Percentiles rank a stretch among this genome's conserved stretches.
These are phyloP conservation scores for Epichloe gansuensis DNA, from an alignment of 2,329 filamentous ascomycete species.

Conservation along the genomic window DNA sequence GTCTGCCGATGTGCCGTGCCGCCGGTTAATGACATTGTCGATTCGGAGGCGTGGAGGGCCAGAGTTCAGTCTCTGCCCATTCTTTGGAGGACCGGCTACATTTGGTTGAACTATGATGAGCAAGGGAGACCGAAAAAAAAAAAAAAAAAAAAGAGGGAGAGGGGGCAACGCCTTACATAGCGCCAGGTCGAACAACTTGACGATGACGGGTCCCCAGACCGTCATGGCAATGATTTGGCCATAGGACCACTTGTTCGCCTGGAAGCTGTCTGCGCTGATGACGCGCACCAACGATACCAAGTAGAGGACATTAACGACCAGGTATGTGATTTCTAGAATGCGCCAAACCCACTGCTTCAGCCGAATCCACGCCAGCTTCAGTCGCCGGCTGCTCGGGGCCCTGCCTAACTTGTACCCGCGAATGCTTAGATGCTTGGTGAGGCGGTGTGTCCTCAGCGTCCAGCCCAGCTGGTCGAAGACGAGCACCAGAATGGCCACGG, in stretches of 20 bases:
- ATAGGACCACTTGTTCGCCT: constrained; percentile 23
- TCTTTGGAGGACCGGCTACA: constrained; percentile 25
- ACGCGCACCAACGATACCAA: constrained; percentile 24
- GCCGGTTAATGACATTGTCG: constrained; percentile 26
- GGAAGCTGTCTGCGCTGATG: constrained; percentile 24
- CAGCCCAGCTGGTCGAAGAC: constrained; percentile 23
- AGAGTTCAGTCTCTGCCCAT: constrained; percentile 22
- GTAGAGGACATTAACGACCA: constrained; percentile 27
- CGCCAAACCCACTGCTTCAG: constrained; percentile 23
- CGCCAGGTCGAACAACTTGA: constrained; percentile 26
- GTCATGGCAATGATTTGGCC: constrained; percentile 29
- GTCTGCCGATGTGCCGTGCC: constrained; percentile 11
- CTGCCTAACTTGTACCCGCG: constrained; percentile 20
- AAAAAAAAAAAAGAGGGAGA: too few species aligned
- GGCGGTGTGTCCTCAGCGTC: constrained; percentile 23
- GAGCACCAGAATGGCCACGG: constrained; percentile 22
- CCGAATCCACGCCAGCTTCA: constrained; percentile 16
- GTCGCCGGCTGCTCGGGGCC: constrained; percentile 17
- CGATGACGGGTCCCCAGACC: constrained; percentile 27
- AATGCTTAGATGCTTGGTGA: constrained; percentile 19
- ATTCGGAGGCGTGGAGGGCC: constrained; percentile 26
- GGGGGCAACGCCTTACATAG: constrained; percentile 17
- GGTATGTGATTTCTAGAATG: constrained; percentile 22
- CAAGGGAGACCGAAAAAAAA: too few species aligned
- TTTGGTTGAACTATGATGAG: too few species aligned